phyloP scores from a whole-genome alignment of 1,139 yeast species.

The Pichia sp. region DNA sequence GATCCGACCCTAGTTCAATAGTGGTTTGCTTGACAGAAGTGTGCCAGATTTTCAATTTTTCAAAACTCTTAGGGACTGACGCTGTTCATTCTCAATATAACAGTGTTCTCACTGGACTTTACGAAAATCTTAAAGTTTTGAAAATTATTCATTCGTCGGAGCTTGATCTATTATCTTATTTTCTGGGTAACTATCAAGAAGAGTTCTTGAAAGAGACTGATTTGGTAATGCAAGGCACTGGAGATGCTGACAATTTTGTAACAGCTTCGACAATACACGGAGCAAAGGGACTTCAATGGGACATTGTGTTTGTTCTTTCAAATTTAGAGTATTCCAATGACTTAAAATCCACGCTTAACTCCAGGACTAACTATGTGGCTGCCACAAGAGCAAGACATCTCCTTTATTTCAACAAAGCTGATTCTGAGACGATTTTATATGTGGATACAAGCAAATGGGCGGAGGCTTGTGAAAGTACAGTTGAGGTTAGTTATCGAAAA shows the following conservation, averaged over 20 bases:
- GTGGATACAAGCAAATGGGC: conserved; percentile 18
- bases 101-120: conserved; percentile 13
- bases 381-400: conserved; percentile 58
- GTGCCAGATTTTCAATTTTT: conserved; percentile 31
- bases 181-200: conserved; percentile 30
- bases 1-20: conserved; percentile 31
- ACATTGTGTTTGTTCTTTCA: conserved; percentile 51
- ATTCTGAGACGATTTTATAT: conserved; percentile 20
- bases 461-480: not conserved
- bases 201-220: conserved; percentile 19
- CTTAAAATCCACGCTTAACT: conserved; percentile 1
- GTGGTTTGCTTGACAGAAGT: conserved; percentile 28
- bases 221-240: conserved; percentile 14
- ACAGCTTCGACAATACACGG: conserved; percentile 65
- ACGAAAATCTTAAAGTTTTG: conserved; percentile 9
- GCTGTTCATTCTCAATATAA: conserved; percentile 13
- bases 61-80: not conserved
- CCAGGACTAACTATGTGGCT: conserved; percentile 47
- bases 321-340: not conserved
- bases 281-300: conserved; percentile 70
- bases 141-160: not conserved
- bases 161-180: conserved; percentile 1
- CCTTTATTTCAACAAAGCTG: conserved; percentile 40
- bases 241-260: conserved; percentile 31
- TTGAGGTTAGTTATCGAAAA: conserved; percentile 6